phyloP scores from a whole-genome alignment of 2,329 filamentous ascomycete genomes.

The Dactylellina leptospora region DNA sequence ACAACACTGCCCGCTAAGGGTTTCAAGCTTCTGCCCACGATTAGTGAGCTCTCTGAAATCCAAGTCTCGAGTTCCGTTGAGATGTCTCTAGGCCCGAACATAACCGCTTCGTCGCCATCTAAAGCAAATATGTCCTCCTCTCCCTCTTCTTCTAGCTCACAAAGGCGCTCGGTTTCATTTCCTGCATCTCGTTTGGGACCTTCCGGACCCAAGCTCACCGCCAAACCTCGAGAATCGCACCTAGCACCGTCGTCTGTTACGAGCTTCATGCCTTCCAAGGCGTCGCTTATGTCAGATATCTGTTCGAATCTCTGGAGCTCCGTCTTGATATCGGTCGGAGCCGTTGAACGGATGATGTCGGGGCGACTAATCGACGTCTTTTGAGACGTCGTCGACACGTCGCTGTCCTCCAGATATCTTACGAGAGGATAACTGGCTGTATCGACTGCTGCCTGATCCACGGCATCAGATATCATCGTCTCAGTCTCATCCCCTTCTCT shows the following conservation, averaged over 20 bases:
- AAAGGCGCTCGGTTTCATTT: conserved; percentile 20
- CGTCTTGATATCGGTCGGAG: conserved; percentile 41
- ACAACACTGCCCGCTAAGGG: conserved; percentile 25
- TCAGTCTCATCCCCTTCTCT: conserved; percentile 12
- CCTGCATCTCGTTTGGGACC: conserved; percentile 28
- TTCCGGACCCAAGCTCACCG: conserved; percentile 25
- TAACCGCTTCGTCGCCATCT: conserved; percentile 34
- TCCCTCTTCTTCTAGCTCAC: conserved; percentile 4
- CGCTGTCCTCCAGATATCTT: conserved; percentile 33
- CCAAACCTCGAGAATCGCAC: conserved; percentile 24
- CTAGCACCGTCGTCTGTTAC: conserved; percentile 2
- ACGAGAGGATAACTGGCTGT: conserved; percentile 21
- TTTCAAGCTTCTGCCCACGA: conserved; percentile 48
- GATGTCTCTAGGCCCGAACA: conserved; percentile 29
- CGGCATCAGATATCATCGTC: neutral
- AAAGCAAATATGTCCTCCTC: conserved; percentile 31
- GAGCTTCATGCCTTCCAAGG: conserved; percentile 36
- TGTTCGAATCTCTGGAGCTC: conserved; percentile 44
- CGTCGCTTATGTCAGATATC: conserved; percentile 44
- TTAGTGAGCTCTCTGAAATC: conserved; percentile 52
- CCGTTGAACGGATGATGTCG: conserved; percentile 42
- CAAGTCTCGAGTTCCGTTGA: conserved; percentile 49
- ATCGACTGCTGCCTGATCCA: neutral
- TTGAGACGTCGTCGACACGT: conserved; percentile 17
- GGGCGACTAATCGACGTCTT: conserved; percentile 31